Base-by-base conservation (phyloP, 352 stramenopile species). In the Phytophthora pini region DNA sequence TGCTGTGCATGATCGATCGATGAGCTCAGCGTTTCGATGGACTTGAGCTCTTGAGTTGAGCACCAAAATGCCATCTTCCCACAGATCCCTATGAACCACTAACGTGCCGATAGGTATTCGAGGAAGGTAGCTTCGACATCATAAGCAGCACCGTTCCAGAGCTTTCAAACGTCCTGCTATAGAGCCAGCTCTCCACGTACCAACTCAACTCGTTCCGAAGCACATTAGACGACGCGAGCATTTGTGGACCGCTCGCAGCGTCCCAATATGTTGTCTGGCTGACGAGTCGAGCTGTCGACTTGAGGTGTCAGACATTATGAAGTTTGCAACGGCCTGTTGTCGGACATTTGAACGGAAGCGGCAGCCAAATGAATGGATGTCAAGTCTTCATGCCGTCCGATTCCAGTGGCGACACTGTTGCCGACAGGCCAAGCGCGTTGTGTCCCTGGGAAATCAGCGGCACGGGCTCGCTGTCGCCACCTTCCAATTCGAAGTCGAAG, bases 1-100 rank as follows among this genome's bases (percentile, higher is more conserved):
- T 32, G 59, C 43, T 24, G 15, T 26, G 52, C 50, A 67, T 51
- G 22, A 68, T 61, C 40, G 60, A 68, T 68, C 60, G 60, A 68
- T 68, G 50, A 34, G 49, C 39, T 41, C 49, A 22, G 29, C 48
- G 54, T 67, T 52, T 68, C 59, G 43, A 62, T 56, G 59, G 59
- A 56, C 41, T 17, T 49, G 56, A 65, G 59, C 26, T 12, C n/a
- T 31, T 44, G n/a, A 56, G 17, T 26, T 46, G 40, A 46, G 40
- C 40, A 46, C 34, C 50, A 56, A 56, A 56, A 56, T 32, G 34
- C 20, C 24, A 56, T 40, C 29, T 47, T 55, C 55, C 47, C 38
- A 29, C 43, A 36, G 20, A 51, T 54, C 43, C 13, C 31, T 55
- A 26, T 50, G 32, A 10, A 29, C 13, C 32, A 55, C 32, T 15